Conservation (phyloP, 163 green algal genomes). For the Volvox carteri region DNA sequence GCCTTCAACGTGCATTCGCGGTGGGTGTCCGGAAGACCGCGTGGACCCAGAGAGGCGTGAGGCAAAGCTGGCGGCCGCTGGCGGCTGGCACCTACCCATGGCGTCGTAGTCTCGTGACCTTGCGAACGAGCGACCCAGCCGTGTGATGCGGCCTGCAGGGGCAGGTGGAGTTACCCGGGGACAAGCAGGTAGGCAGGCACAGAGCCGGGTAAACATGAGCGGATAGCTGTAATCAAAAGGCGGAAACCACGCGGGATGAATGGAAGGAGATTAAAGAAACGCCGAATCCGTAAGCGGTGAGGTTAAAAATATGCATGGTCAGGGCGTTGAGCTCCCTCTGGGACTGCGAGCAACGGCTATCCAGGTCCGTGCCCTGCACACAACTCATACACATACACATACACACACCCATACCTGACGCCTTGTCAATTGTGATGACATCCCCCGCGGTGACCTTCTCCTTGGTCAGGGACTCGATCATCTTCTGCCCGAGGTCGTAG, state of each 20-base stretch:
- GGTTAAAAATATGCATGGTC: no score
- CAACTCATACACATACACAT: no score
- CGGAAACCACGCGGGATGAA: not conserved
- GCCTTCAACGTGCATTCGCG: no score
- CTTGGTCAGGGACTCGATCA: conserved; percentile 93
- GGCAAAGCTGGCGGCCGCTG: not conserved
- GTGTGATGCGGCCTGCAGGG: conserved; percentile 77
- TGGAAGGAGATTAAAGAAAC: no score
- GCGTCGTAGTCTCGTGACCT: conserved; percentile 97
- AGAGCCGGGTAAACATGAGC: no score
- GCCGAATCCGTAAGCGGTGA: no score
- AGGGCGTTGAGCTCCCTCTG: no score
- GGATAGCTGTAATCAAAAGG: no score
- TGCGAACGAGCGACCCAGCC: conserved; percentile 95
- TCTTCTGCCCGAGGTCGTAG: conserved; percentile 97
- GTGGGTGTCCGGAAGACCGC: no score
- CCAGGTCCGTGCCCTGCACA: not conserved
- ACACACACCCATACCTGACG: conserved; percentile 81
- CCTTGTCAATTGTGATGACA: conserved; percentile 98
- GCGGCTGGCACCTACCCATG: conserved; percentile 85
- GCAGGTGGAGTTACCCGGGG: not conserved
- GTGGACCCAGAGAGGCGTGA: no score
- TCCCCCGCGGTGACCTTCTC: conserved; percentile 96
- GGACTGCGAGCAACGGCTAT: no score
- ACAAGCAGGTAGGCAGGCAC: no score